Percentiles rank a stretch among this genome's conserved stretches.
Evolutionary conservation across 352 stramenopile genomes (phyloP).

Genomic region (Phytopythium oedochilum): DNA sequence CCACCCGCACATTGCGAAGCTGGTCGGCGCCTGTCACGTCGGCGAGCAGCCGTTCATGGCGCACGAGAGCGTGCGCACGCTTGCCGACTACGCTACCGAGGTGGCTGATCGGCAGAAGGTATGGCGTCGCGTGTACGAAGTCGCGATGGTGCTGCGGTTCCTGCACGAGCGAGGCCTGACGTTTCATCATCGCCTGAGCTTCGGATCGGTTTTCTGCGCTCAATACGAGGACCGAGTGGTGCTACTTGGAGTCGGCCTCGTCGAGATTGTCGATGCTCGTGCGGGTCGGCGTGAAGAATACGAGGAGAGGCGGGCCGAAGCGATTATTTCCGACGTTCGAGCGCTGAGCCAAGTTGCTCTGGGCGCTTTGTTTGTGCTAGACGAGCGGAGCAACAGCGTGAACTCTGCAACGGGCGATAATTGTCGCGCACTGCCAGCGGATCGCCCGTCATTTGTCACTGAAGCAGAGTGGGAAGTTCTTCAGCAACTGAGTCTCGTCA

Average conservation of each 20-base stretch:
- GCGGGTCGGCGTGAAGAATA: neutral
- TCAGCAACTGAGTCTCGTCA: neutral
- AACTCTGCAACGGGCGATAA: neutral
- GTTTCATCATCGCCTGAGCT: too few relatives aligned
- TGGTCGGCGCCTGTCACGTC: slow-evolving; percentile 21
- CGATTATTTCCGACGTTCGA: neutral
- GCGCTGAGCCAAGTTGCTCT: neutral
- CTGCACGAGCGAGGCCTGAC: slow-evolving; percentile 16
- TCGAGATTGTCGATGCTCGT: neutral
- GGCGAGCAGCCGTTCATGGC: slow-evolving; percentile 20
- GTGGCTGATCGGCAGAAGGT: neutral
- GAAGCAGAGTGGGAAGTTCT: neutral
- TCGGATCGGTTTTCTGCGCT: neutral
- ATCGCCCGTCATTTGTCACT: neutral
- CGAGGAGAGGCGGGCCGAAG: neutral
- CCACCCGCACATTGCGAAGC: slow-evolving; percentile 22
- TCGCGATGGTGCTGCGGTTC: slow-evolving; percentile 22
- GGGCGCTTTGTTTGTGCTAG: neutral
- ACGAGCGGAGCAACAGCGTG: neutral
- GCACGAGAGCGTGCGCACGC: slow-evolving; percentile 10
- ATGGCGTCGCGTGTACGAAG: slow-evolving; percentile 18
- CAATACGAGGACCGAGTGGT: neutral
- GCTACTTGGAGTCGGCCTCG: neutral
- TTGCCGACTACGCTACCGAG: neutral
- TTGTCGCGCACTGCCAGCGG: neutral